These are phyloP conservation scores for Tricholomella constricta DNA, from an alignment of 768 basidiomycete genomes.

Conservation along the genomic window DNA sequence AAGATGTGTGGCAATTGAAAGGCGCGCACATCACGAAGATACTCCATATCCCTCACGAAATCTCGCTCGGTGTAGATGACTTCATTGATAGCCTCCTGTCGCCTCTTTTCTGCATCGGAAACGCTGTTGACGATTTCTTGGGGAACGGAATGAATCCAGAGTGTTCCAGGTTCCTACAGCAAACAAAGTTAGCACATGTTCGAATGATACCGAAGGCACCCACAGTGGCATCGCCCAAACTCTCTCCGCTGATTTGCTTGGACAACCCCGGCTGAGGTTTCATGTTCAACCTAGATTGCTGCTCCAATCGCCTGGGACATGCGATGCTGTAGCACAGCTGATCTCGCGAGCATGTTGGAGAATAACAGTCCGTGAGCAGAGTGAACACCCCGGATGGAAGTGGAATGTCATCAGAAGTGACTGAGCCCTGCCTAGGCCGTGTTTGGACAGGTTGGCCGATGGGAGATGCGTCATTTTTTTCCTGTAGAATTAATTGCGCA, in stretches of 20 bases:
- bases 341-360: slow-evolving; percentile 93
- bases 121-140: slow-evolving; percentile 93
- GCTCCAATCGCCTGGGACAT: slow-evolving; percentile 91
- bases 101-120: slow-evolving; percentile 89
- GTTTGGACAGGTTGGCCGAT: slow-evolving; percentile 24
- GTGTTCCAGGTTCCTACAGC: slow-evolving; percentile 56
- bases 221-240: slow-evolving; percentile 78
- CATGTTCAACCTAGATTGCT: slow-evolving; percentile 93
- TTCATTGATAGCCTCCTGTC: slow-evolving; percentile 98
- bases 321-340: slow-evolving; percentile 97
- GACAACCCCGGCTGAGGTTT: slow-evolving; percentile 88
- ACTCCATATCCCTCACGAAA: slow-evolving; percentile 98
- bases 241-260: slow-evolving; percentile 81
- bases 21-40: slow-evolving; percentile 83
- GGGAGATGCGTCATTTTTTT: slow-evolving; percentile 32
- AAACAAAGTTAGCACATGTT: slow-evolving; percentile 5
- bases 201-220: slow-evolving; percentile 21
- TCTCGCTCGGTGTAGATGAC: slow-evolving; percentile 93
- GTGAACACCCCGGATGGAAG: slow-evolving; percentile 96
- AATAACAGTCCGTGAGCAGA: slow-evolving; percentile 95
- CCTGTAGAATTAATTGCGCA: slow-evolving; percentile 18
- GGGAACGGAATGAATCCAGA: slow-evolving; percentile 97
- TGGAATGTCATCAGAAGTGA: slow-evolving; percentile 60
- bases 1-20: background rate
- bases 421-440: slow-evolving; percentile 42